Evolutionary conservation across 208 protist genomes (phyloP), one percentile per base, ranked within the genome.

Genomic region (Wallacemonas collosoma): DNA sequence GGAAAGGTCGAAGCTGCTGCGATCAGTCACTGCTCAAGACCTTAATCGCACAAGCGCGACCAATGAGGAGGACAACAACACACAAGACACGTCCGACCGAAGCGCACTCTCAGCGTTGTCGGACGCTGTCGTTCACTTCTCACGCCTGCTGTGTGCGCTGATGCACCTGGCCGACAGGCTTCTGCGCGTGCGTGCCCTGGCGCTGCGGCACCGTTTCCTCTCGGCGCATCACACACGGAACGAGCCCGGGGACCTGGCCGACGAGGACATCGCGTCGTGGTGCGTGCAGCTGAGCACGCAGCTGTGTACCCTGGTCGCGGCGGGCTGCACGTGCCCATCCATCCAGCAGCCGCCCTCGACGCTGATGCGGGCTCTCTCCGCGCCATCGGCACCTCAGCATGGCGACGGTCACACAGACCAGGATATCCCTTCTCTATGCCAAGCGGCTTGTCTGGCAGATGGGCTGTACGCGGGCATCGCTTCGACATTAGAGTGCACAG

Each of bases 261-360:
- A 26, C 1, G 57, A 44, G 5, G 35, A 5, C 39, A n/a, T 65
- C 40, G 60, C 41, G 5, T 5, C 7, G 60, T 65, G 60, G 60
- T 44, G 11, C 9, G 4, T 38, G 40, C 60, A 65, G 60, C 8
- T 65, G 38, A 65, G 60, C 60, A 65, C 60, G 17, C 40, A 45
- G 60, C 43, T 65, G 60, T 65, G 60, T 17, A 50, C 60, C 41
- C 17, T 65, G 60, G 43, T 26, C 15, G 60, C 60, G 40, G n/a
- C 15, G 2, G 60, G 41, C 15, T 65, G 60, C 43, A 51, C 43
- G 40, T 45, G 14, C 7, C 40, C 3, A 4, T 38, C 8, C 41
- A 6, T 65, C 8, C 41, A 14, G 40, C 60, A 50, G 12, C 60
- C 60, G 3, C 60, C 60, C n/a, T 65, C 60, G 11, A 17, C 60